A percentile compares a stretch with the other conserved stretches of the same genome.
Evolutionary conservation across 192 early-diverging fungal species (phyloP).

Genomic region (Piromyces sp.): DNA sequence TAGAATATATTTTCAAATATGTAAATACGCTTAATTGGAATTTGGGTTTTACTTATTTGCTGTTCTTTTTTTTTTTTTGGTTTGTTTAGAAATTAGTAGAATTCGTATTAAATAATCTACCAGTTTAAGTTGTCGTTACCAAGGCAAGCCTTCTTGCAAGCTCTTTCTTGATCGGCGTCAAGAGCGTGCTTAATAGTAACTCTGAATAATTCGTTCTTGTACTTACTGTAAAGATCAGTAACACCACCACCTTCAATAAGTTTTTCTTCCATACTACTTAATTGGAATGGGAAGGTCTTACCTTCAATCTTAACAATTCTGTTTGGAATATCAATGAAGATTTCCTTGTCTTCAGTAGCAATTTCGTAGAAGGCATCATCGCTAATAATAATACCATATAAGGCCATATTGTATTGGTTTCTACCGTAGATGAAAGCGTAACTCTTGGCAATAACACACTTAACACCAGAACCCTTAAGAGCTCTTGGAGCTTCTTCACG

Average conservation of each 20-base stretch:
- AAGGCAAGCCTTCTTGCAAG: not conserved
- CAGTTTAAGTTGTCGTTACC: not conserved
- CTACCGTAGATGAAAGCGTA: slow-evolving; percentile 66
- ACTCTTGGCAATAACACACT: slow-evolving; percentile 66
- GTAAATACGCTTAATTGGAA: too few species aligned
- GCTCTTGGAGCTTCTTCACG: slow-evolving; percentile 65
- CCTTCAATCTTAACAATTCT: slow-evolving; percentile 37
- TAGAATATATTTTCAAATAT: too few species aligned
- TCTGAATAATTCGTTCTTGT: slow-evolving; percentile 53
- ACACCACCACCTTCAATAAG: slow-evolving; percentile 55
- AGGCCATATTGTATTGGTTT: slow-evolving; percentile 71
- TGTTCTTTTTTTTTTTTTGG: too few species aligned
- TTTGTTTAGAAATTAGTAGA: too few species aligned
- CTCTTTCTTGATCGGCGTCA: not conserved
- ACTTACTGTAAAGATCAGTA: slow-evolving; percentile 63
- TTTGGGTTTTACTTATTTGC: too few species aligned
- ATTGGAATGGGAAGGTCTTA: slow-evolving; percentile 35
- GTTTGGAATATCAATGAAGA: slow-evolving; percentile 46
- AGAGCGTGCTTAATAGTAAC: slow-evolving; percentile 5
- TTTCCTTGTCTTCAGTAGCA: slow-evolving; percentile 52
- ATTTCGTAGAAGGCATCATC: slow-evolving; percentile 60
- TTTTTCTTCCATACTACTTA: slow-evolving; percentile 57
- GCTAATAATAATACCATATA: slow-evolving; percentile 51
- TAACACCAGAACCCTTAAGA: slow-evolving; percentile 42
- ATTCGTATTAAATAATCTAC: not conserved